Evolutionary conservation across 1,284 basidiomycete species (phyloP).

Genomic region (Ustilago lituana): DNA sequence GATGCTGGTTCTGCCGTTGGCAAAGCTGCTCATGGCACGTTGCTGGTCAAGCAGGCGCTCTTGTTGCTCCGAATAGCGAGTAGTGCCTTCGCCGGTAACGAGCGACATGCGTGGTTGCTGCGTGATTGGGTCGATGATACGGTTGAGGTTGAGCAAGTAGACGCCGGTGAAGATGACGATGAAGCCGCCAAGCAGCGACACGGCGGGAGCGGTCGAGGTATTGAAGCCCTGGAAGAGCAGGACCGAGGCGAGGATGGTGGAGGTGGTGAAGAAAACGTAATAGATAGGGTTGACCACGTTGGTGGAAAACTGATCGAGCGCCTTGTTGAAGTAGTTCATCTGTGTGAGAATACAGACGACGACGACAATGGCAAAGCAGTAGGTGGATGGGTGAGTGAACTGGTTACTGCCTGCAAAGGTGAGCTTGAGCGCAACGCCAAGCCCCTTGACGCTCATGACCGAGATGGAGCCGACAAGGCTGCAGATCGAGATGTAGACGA

Average conservation of each 20-base stretch:
- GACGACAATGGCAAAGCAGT: slow-evolving; percentile 88
- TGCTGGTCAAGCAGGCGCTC: slow-evolving; percentile 54
- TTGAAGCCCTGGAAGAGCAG: slow-evolving; percentile 98
- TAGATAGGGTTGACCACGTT: slow-evolving; percentile 99
- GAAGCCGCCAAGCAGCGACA: slow-evolving; percentile 65
- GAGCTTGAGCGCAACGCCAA: slow-evolving; percentile 94
- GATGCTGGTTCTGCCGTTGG: slow-evolving; percentile 33
- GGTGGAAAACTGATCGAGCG: slow-evolving; percentile 94
- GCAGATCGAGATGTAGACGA: slow-evolving; percentile 94
- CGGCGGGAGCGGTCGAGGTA: slow-evolving; percentile 76
- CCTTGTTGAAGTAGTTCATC: slow-evolving; percentile 99
- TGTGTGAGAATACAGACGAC: slow-evolving; percentile 88
- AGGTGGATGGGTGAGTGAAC: slow-evolving; percentile 91
- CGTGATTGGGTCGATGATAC: slow-evolving; percentile 57
- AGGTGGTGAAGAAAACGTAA: slow-evolving; percentile 97
- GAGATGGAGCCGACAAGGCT: slow-evolving; percentile 83
- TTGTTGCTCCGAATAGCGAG: slow-evolving; percentile 51
- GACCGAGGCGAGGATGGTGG: slow-evolving; percentile 91
- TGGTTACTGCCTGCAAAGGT: slow-evolving; percentile 95
- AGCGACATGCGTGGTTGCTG: slow-evolving; percentile 62
- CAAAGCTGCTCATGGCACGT: slow-evolving; percentile 44
- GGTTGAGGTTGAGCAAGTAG: slow-evolving; percentile 65
- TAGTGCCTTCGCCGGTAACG: slow-evolving; percentile 60
- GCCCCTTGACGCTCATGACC: slow-evolving; percentile 94
- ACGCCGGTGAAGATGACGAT: slow-evolving; percentile 66